These are phyloP conservation scores for Durio zibethinus DNA, from an alignment of 345 rosid species.

Conservation along the genomic window DNA sequence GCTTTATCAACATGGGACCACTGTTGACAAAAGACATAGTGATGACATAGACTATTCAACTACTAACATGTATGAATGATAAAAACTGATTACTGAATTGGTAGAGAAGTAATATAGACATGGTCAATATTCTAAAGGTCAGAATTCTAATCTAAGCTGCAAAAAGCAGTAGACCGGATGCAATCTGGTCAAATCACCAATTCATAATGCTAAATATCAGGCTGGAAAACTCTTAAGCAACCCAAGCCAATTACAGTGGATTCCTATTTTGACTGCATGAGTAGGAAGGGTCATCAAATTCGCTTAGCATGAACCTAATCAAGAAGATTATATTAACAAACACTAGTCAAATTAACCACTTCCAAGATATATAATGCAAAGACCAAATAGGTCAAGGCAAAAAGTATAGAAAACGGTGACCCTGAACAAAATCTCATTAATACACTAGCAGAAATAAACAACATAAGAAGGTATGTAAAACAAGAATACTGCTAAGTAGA, in stretches of 20 bases:
- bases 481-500: background rate
- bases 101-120: background rate
- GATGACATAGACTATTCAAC: constrained; percentile 1
- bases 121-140: background rate
- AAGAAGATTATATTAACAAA: background rate
- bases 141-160: background rate
- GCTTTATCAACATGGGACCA: background rate
- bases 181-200: background rate
- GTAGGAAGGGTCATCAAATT: background rate
- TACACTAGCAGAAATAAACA: background rate
- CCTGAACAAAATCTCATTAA: background rate
- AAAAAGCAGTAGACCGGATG: background rate
- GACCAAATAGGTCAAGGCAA: background rate
- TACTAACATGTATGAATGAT: background rate
- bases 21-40: background rate
- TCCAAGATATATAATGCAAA: background rate
- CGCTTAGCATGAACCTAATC: background rate
- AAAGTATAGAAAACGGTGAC: background rate
- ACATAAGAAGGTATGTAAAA: background rate
- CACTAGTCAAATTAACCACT: background rate
- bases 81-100: background rate
- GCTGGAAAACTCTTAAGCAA: background rate
- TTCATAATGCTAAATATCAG: constrained; percentile 1
- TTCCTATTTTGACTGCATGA: background rate
- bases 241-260: background rate